These are phyloP conservation scores for Fusarium hainanense DNA, from an alignment of 2,329 filamentous ascomycete genomes.

Conservation along the genomic window DNA sequence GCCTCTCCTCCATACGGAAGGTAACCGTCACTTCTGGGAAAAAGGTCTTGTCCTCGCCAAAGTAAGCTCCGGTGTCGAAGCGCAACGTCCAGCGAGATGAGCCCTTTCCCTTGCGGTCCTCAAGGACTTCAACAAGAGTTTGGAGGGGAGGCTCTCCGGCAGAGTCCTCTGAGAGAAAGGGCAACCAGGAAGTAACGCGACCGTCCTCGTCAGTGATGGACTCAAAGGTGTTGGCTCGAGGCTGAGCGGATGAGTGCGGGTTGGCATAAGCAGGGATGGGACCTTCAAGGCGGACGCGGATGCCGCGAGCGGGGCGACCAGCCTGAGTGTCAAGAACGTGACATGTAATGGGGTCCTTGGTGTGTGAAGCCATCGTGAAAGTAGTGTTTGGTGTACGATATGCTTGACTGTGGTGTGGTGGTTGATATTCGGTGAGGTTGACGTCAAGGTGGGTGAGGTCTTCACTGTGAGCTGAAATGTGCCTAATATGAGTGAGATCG, in stretches of 20 bases:
- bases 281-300: conserved; percentile 74
- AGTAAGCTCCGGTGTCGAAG: conserved; percentile 80
- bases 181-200: conserved; percentile 76
- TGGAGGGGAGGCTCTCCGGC: conserved; percentile 68
- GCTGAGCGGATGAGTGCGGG: conserved; percentile 35
- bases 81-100: conserved; percentile 73
- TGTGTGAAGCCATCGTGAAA: conserved; percentile 35
- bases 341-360: conserved; percentile 80
- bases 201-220: conserved; percentile 81
- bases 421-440: conserved; percentile 18
- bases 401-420: conserved; percentile 21
- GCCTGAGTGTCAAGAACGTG: conserved; percentile 86
- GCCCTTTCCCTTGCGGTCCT: conserved; percentile 53
- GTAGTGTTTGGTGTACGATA: conserved; percentile 7
- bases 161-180: conserved; percentile 62
- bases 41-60: conserved; percentile 70
- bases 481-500: background rate
- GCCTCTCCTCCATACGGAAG: conserved; percentile 64
- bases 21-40: conserved; percentile 69
- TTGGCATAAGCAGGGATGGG: conserved; percentile 47
- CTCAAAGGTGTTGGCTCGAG: conserved; percentile 64
- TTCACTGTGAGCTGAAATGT: background rate
- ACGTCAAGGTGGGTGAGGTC: conserved; percentile 30
- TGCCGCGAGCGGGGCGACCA: conserved; percentile 73
- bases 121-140: conserved; percentile 67